Evolutionary conservation across 1,139 yeast genomes (phyloP).

Genomic region (Candida glucosophila): DNA sequence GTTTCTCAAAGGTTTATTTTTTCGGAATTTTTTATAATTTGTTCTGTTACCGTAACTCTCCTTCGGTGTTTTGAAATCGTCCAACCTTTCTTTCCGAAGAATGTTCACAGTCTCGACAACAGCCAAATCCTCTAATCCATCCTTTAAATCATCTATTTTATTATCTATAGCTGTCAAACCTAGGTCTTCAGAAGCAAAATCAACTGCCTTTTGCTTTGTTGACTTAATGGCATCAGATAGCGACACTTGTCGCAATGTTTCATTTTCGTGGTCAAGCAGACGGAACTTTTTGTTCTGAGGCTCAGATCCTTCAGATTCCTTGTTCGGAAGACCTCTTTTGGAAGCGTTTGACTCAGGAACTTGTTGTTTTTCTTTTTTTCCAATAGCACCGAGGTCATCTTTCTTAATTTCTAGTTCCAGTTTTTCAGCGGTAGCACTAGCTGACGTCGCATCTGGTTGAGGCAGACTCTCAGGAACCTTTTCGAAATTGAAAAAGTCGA

Average conservation of each 20-base stretch:
- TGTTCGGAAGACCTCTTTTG: too few relatives aligned
- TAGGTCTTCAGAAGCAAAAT: constrained; percentile 5
- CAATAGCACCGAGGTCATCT: too few relatives aligned
- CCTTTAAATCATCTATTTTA: constrained; percentile 5
- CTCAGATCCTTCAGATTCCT: too few relatives aligned
- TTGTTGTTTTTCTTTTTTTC: too few relatives aligned
- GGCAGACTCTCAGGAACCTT: too few relatives aligned
- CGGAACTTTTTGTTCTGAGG: too few relatives aligned
- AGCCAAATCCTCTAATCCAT: constrained; percentile 16
- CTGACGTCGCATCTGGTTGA: too few relatives aligned
- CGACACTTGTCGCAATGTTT: constrained; percentile 7
- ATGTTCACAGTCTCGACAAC: constrained; percentile 29
- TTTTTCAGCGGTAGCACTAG: too few relatives aligned
- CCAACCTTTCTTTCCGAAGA: constrained; percentile 6
- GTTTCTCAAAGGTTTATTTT: constrained; percentile 15
- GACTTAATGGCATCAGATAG: constrained; percentile 27
- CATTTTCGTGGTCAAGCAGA: constrained; percentile 6
- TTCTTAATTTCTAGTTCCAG: too few relatives aligned
- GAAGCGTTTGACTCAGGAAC: too few relatives aligned
- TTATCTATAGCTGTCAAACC: too few relatives aligned
- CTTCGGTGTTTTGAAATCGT: constrained; percentile 1
- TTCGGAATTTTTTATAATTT: constrained; percentile 31
- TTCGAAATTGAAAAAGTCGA: constrained; percentile 27
- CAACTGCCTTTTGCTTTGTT: constrained; percentile 20
- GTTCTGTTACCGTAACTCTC: constrained; percentile 16